These are phyloP conservation scores for Akebia trifoliata DNA, from an alignment of 164 flowering plant species.

Conservation along the genomic window DNA sequence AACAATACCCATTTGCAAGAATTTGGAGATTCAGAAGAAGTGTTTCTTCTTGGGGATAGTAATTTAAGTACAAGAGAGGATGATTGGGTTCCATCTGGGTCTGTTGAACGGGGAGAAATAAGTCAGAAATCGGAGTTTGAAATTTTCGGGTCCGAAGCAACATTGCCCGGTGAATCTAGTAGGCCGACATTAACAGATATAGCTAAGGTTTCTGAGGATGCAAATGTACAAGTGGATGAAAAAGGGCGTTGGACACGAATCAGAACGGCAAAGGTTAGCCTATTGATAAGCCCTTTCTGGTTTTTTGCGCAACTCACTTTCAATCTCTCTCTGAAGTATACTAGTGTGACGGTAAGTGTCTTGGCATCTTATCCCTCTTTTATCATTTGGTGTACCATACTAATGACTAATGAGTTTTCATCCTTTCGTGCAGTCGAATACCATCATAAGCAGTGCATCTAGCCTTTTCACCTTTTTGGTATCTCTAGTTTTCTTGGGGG, in stretches of 20 bases:
- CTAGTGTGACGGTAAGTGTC: constrained; percentile 83
- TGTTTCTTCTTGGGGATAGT: constrained; percentile 47
- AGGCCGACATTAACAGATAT: background rate
- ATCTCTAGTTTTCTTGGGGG: constrained; percentile 72
- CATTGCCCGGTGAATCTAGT: constrained; percentile 13
- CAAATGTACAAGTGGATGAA: constrained; percentile 39
- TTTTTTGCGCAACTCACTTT: constrained; percentile 86
- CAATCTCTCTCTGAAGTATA: constrained; percentile 89
- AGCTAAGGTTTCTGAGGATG: constrained; percentile 14
- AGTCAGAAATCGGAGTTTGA: constrained; percentile 17
- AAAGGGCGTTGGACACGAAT: constrained; percentile 92
- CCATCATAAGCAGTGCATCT: constrained; percentile 88
- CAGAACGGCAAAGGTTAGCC: constrained; percentile 74
- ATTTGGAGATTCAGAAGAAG: constrained; percentile 48
- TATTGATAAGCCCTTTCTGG: constrained; percentile 89
- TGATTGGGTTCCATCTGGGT: constrained; percentile 13
- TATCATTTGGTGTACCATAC: background rate
- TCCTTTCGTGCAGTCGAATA: constrained; percentile 65
- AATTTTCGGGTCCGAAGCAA: constrained; percentile 15
- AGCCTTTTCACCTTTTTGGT: constrained; percentile 93
- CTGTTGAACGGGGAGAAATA: constrained; percentile 18
- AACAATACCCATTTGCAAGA: constrained; percentile 19
- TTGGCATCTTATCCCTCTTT: background rate
- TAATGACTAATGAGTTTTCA: constrained; percentile 8
- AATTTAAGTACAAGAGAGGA: constrained; percentile 14